Conservation (phyloP, 768 basidiomycete genomes). For the Boletus rufocinnamomeus region DNA sequence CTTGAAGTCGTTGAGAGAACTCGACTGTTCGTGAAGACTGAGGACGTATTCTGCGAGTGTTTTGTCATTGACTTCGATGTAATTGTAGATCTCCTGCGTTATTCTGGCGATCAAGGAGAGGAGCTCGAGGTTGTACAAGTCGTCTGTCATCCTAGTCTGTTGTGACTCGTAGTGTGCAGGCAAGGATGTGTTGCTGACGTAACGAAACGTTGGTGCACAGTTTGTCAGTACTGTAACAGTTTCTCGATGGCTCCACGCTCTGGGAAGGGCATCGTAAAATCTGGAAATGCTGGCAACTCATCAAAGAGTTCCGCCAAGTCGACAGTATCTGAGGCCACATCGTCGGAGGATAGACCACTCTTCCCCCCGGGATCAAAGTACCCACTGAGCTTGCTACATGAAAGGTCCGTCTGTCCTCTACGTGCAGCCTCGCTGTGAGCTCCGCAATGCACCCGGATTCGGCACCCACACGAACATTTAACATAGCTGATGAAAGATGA, state of each 20-base stretch:
- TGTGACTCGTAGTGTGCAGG: constrained; percentile 10
- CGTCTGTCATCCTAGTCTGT: constrained; percentile 58
- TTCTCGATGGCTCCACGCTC: constrained; percentile 55
- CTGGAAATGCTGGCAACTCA: constrained; percentile 89
- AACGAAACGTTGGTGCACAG: not conserved
- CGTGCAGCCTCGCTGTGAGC: constrained; percentile 1
- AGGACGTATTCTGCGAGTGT: constrained; percentile 95
- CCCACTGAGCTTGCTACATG: constrained; percentile 75
- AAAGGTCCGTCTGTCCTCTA: constrained; percentile 52
- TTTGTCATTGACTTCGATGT: constrained; percentile 84
- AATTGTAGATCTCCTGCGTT: constrained; percentile 90
- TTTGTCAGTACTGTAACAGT: not conserved
- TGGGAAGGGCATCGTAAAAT: constrained; percentile 73
- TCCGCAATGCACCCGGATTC: constrained; percentile 2
- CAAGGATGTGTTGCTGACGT: constrained; percentile 23
- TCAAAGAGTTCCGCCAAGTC: constrained; percentile 48
- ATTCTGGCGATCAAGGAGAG: constrained; percentile 91
- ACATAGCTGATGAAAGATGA: not conserved
- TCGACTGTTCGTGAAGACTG: constrained; percentile 80
- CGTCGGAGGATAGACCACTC: constrained; percentile 53
- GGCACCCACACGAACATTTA: not conserved
- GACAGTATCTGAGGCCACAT: constrained; percentile 15
- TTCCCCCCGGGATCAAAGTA: constrained; percentile 87
- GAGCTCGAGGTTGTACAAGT: constrained; percentile 91
- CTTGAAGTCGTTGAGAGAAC: constrained; percentile 80